A percentile compares a stretch with the other conserved stretches of the same genome.
These are phyloP conservation scores for Xylaria longipes DNA, from an alignment of 495 filamentous ascomycete genomes.

Conservation along the genomic window DNA sequence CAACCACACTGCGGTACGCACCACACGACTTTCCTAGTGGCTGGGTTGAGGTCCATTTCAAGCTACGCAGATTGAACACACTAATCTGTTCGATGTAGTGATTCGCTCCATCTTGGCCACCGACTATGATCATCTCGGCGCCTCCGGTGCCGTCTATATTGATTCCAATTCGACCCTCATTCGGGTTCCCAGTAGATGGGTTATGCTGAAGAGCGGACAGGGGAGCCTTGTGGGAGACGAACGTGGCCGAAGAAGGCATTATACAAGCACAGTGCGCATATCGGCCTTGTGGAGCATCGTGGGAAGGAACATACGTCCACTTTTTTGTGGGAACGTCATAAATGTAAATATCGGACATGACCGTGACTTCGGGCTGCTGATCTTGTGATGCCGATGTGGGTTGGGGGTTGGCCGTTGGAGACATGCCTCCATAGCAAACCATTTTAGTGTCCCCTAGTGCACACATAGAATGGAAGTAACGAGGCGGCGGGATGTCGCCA, in stretches of 20 bases:
- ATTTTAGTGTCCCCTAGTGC: constrained; percentile 91
- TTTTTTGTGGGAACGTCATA: constrained; percentile 85
- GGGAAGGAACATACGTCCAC: constrained; percentile 83
- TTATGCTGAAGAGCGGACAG: constrained; percentile 89
- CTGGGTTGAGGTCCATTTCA: constrained; percentile 92
- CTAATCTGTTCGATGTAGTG: constrained; percentile 99
- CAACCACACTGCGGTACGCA: constrained; percentile 93
- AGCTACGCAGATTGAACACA: constrained; percentile 94
- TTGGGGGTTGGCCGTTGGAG: constrained; percentile 66
- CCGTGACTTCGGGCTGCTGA: constrained; percentile 84
- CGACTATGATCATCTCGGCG: constrained; percentile 96
- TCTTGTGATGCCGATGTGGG: constrained; percentile 61
- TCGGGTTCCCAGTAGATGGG: constrained; percentile 75
- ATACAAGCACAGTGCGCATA: constrained; percentile 98
- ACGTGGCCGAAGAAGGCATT: constrained; percentile 82
- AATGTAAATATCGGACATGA: constrained; percentile 98
- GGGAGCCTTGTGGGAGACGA: constrained; percentile 81
- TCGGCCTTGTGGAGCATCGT: constrained; percentile 86
- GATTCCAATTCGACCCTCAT: constrained; percentile 85
- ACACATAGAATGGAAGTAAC: constrained; percentile 97
- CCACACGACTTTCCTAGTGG: constrained; percentile 88
- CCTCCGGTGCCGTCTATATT: constrained; percentile 89
- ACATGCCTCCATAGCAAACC: constrained; percentile 98
- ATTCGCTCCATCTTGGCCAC: constrained; percentile 95
- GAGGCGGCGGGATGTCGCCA: constrained; percentile 85